Evolutionary conservation across 2,329 filamentous ascomycete genomes (phyloP).

Genomic region (Hypoxylon sp.): DNA sequence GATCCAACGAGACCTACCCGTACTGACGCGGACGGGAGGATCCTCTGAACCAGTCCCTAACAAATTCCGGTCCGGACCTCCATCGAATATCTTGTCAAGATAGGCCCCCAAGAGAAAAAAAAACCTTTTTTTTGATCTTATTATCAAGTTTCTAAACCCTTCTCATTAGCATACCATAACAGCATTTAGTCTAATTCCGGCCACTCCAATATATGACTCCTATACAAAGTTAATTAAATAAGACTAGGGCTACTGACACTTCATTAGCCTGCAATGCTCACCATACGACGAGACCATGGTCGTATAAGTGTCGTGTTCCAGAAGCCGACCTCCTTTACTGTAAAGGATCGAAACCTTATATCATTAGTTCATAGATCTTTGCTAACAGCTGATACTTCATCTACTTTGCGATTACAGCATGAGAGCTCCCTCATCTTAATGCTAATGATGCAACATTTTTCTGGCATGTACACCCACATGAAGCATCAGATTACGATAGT

Average conservation of each 20-base stretch:
- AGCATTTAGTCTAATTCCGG: neutral
- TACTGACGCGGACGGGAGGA: slow-evolving; percentile 19
- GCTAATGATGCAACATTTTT: neutral
- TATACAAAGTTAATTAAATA: neutral
- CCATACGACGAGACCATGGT: neutral
- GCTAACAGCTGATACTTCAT: neutral
- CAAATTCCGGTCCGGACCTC: slow-evolving; percentile 1
- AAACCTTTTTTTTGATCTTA: neutral
- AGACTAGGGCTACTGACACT: neutral
- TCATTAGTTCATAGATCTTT: neutral
- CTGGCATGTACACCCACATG: neutral
- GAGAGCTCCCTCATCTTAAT: neutral
- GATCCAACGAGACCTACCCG: neutral
- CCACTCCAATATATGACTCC: neutral
- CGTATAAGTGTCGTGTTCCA: neutral
- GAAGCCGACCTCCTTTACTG: neutral
- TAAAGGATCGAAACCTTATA: neutral
- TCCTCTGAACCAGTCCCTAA: slow-evolving; percentile 11
- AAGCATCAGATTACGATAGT: neutral
- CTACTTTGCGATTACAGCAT: neutral
- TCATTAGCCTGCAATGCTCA: neutral
- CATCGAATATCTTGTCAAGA: slow-evolving; percentile 11
- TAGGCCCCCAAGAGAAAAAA: neutral
- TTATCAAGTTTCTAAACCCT: neutral
- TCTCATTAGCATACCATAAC: neutral